Base-by-base conservation (phyloP, 2,329 filamentous ascomycete species). In the Botrytis medusae region DNA sequence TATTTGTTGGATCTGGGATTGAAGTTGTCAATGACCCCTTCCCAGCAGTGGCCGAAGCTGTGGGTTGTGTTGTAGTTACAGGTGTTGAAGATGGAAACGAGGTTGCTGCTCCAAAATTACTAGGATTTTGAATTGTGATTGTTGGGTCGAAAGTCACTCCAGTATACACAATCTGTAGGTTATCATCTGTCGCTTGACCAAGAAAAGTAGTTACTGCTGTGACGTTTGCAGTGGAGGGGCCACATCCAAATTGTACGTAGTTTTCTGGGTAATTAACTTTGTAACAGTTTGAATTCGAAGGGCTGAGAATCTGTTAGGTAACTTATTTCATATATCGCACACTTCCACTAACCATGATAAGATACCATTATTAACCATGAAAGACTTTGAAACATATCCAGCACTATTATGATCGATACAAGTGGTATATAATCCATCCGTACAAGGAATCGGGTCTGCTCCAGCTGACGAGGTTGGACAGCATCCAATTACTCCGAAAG, bases 201-300 rank as follows among this genome's bases (percentile, higher is more conserved):
- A 54, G 61, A 67, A 77, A 80, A 60, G 77, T 74, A 2, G 79
- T 80, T 34, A 73, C 76, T 14, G 79, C 75, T 18, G 72, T 73
- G 6, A 76, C 74, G 22, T 76, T 79, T 61, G 71, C 72, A 32
- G 73, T 62, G 32, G 78, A 77, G n/a, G 75, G 62, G 44, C 79
- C 79, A 59, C 79, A 80, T 22, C 74, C 74, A 68, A 77, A 79
- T 71, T 80, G 79, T 44, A 71, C 75, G 71, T 80, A 80, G 40
- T 74, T 74, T 18, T 76, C 77, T 22, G 78, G 75, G 67, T 78
- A 80, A 10, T 75, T 77, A 64, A 79, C 79, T 72, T 75, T 73
- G 75, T 79, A 80, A 70, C 79, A 80, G 40, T 74, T 72, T 60
- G 72, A 70, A 63, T 71, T 69, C 25, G 67, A 72, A 16, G 75